Base-by-base conservation (phyloP, 2,329 filamentous ascomycete genomes). In the Phoma sp. region DNA sequence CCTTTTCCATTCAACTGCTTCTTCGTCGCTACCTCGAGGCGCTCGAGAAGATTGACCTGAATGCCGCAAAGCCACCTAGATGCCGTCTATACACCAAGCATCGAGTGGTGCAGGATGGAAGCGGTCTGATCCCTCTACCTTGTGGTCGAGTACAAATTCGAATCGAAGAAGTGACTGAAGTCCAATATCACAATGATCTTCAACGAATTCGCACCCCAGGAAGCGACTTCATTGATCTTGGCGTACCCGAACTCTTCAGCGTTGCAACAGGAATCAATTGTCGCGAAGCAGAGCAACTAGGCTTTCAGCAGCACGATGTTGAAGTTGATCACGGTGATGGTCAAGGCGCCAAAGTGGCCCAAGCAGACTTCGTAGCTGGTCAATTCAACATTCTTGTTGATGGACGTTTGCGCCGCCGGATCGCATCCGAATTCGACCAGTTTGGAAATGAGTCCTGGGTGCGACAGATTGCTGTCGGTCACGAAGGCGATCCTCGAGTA, bases 241-340 rank as follows among this genome's bases (percentile, higher is more conserved):
- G 41, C 24, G 25, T 37, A 30, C 27, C 40, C 4, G 47, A 52
- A 36, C 47, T 52, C 10, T 52, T 56, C 36, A 41, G 39, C 22
- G 52, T 56, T 24, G 52, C 52, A 18, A 41, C 37, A 5, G 52
- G 47, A 8, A 42, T 57, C 25, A 55, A 59, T 23, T 56, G 60
- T 33, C 49, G 41, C 8, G 60, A 62, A 40, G 60, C 55, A 22
- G 58, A 61, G 38, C 50, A 50, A 24, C 40, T 62, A 10, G 60
- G 58, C n/a, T 62, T 61, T 47, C 46, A 57, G 25, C 58, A 61
- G 23, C 46, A 55, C 22, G 60, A 61, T 6, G 55, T 62, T 3
- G 22, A 61, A 10, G 58, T 61, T 1, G 60, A 62, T 24, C 60
- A 62, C 32, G 52, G 49, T 13, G 60, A 62, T n/a, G 58, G 60